phyloP scores from a whole-genome alignment of 2,329 filamentous ascomycete genomes.

The Aplosporella prunicola region DNA sequence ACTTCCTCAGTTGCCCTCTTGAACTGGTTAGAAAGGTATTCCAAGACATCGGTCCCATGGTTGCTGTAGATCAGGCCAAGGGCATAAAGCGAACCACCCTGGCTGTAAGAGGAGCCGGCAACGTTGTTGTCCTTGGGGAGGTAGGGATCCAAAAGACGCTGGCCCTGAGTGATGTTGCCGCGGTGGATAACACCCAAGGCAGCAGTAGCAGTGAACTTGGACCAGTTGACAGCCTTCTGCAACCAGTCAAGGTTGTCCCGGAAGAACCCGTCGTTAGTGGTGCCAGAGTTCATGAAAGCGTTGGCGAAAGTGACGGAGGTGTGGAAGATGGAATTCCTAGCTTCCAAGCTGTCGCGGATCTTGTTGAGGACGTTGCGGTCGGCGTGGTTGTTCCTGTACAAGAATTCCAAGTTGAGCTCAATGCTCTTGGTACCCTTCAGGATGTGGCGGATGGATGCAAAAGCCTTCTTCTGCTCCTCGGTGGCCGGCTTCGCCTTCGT shows the following conservation, averaged over 20 bases:
- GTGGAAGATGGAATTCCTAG: conserved; percentile 96
- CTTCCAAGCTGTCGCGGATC: conserved; percentile 88
- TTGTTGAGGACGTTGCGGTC: conserved; percentile 92
- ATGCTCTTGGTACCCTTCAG: conserved; percentile 89
- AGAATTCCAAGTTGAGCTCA: conserved; percentile 88
- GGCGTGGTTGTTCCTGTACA: conserved; percentile 90
- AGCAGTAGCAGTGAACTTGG: conserved; percentile 95
- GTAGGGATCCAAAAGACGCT: conserved; percentile 90
- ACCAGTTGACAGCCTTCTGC: conserved; percentile 98
- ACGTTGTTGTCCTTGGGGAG: conserved; percentile 69
- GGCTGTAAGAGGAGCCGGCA: conserved; percentile 83
- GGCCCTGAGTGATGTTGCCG: conserved; percentile 85
- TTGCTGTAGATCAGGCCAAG: conserved; percentile 96
- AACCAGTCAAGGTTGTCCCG: conserved; percentile 96
- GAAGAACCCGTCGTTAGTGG: conserved; percentile 97
- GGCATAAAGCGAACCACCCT: conserved; percentile 90
- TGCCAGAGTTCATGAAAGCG: conserved; percentile 98
- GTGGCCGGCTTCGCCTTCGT: conserved; percentile 35
- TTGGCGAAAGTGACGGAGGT: conserved; percentile 96
- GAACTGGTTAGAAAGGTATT: conserved; percentile 70
- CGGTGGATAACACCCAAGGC: conserved; percentile 94
- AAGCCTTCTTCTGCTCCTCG: conserved; percentile 45
- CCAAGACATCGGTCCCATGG: conserved; percentile 81
- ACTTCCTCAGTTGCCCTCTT: conserved; percentile 75
- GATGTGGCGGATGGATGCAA: conserved; percentile 49